Base-by-base conservation (phyloP, 768 basidiomycete genomes). In the Rhodotorula kratochvilovae region DNA sequence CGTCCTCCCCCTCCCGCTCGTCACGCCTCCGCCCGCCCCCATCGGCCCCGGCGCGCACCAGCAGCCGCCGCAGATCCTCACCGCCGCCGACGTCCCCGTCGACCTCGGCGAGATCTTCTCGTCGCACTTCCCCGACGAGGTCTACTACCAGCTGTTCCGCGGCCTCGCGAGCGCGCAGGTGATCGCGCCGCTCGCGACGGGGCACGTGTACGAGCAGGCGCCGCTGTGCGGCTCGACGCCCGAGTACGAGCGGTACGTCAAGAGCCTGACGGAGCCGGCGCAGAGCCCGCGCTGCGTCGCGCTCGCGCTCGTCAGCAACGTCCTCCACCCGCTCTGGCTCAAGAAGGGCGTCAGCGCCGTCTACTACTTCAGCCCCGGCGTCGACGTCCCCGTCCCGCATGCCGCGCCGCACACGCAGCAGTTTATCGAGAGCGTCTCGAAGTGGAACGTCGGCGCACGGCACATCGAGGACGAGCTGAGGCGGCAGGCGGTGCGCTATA, bases 61-160 rank as follows among this genome's bases (percentile, higher is more conserved):
- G 1, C 65, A 66, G 8, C 60, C 31, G 2, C 84, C 80, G 10
- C 81, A 84, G 19, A 72, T 82, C 10, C 86, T 89, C 53, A 91
- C 91, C 0, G 86, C 89, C 0, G 87, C 88, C 36, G 96, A 98
- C 78, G 88, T 98, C 67, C 96, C 96, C 5, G 80, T 82, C 60
- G 95, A 98, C 81, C 82, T 99, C 50, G 90, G 95, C 79, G 92
- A 96, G 63, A 90, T 98, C 71, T 98, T 97, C 82, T 94, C 92
- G 17, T 83, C 91, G 80, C 89, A 92, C 56, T 84, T 99, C 35
- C 95, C 95, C 2, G 96, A 98, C 80, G 93, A 98, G 79, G 85
- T 97, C 68, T 98, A 94, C 82, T 97, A 89, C 81, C 96, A 97
- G 80, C 86, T 98, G 74, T 96, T 92, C 50, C 88, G 92, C 27